Evolutionary conservation across 257 asterid species (phyloP), one percentile per base, ranked within the genome.

Genomic region (Lithospermum erythrorhizon): DNA sequence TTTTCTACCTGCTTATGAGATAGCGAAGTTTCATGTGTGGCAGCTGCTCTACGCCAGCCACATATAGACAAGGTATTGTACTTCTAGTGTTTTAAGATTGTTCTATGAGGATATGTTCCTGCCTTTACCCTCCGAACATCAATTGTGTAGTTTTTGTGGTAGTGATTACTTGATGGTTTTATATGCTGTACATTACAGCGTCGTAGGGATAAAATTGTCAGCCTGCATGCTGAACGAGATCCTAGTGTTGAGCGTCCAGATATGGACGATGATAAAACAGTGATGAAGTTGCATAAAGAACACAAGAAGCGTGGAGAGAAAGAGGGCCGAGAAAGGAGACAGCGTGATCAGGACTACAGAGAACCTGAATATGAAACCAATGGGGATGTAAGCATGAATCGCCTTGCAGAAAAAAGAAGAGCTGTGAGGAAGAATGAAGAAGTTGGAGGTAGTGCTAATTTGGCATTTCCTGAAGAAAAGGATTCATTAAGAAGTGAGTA

Each of bases 401-500:
- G 82, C 21, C 82, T 67, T 73, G 55, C 82, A 48, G 99, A 85
- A 29, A 89, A 93, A 76, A 79, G 71, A 71, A 94, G 87, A 75
- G 67, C 87, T 66, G 78, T 78, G 61, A 80, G 76, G 59, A 89
- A 85, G 74, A 76, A 57, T 68, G 97, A 85, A 58, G 96, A 84
- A 49, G 78, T 76, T 58, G 95, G 85, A 57, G 96, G 86, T 25
- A 75, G 64, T 73, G 63, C 85, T n/a, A 78, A 66, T 71, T 64
- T 89, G 72, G 76, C 74, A 61, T 68, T 89, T 62, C 68, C 61
- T 73, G 95, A 85, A 65, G 95, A 94, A 70, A 87, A 79, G 76
- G 90, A 85, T 68, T 78, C 95, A 35, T 51, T 87, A 70, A 89
- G 81, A 80, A 82, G 99, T 94, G 81, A 87, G 99, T 80, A 61